Percentiles rank a stretch among this genome's conserved stretches.
Conservation (phyloP, 768 basidiomycete genomes). For the Favolaschia claudopus region DNA sequence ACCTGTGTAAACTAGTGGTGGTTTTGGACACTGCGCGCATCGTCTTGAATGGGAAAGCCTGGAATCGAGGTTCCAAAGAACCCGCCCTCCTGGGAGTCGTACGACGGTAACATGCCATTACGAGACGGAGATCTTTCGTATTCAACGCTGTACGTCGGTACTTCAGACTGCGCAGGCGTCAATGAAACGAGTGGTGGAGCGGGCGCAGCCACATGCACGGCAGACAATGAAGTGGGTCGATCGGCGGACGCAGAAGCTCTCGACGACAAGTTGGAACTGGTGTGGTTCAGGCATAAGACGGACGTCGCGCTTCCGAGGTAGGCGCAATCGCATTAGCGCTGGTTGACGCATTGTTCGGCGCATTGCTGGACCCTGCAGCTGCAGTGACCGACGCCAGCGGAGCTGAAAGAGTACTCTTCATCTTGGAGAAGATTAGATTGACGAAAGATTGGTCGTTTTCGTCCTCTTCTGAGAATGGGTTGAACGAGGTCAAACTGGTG, state of each 20-base stretch:
- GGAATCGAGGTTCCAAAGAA: conserved; percentile 82
- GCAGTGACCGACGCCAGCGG: conserved; percentile 66
- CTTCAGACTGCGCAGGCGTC: conserved; percentile 85
- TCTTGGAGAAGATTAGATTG: conserved; percentile 78
- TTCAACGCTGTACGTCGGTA: conserved; percentile 72
- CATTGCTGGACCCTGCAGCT: conserved; percentile 31
- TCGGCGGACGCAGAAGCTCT: conserved; percentile 55
- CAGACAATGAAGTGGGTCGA: conserved; percentile 63
- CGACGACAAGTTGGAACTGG: conserved; percentile 55
- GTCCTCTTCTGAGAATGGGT: conserved; percentile 93
- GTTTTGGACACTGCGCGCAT: conserved; percentile 88
- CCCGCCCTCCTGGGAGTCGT: conserved; percentile 63
- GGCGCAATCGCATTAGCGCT: conserved; percentile 38
- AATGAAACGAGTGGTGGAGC: conserved; percentile 88
- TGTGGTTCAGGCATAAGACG: conserved; percentile 56
- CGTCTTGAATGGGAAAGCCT: conserved; percentile 92
- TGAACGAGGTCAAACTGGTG: conserved; percentile 83
- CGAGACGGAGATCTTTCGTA: conserved; percentile 67
- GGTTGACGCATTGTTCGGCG: conserved; percentile 41
- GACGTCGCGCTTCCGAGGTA: conserved; percentile 63
- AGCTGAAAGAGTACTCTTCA: conserved; percentile 80
- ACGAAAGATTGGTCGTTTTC: conserved; percentile 90
- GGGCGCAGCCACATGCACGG: conserved; percentile 56
- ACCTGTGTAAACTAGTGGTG: conserved; percentile 70
- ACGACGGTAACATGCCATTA: conserved; percentile 54